A percentile compares a stretch with the other conserved stretches of the same genome.
phyloP scores from a whole-genome alignment of 2,329 filamentous ascomycete genomes.

The Neurospora sp. region DNA sequence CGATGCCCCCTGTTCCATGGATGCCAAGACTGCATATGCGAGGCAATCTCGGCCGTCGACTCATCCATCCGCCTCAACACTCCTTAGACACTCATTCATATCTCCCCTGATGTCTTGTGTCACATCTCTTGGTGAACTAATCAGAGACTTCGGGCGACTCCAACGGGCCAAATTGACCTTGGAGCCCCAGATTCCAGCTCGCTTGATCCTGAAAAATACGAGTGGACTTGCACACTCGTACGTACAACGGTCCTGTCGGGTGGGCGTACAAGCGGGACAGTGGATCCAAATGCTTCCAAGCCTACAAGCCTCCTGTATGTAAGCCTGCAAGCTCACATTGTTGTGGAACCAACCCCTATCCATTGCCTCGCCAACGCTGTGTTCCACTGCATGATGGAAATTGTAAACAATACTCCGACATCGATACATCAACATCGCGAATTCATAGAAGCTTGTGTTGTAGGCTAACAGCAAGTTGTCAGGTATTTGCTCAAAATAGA shows the following conservation, averaged over 20 bases:
- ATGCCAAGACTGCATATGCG: neutral
- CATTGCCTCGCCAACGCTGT: neutral
- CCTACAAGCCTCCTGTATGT: neutral
- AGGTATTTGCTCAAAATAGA: neutral
- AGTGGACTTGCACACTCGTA: neutral
- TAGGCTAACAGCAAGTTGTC: neutral
- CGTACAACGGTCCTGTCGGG: neutral
- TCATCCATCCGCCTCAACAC: neutral
- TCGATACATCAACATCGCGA: neutral
- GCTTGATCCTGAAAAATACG: neutral
- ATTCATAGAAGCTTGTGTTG: neutral
- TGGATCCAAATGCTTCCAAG: neutral
- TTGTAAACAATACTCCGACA: neutral
- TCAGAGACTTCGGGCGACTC: too few relatives aligned
- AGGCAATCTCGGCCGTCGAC: neutral
- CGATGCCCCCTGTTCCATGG: too few relatives aligned
- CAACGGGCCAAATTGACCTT: neutral
- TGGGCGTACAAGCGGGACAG: neutral
- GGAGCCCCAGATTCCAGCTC: neutral
- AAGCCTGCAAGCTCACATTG: neutral
- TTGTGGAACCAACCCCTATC: neutral
- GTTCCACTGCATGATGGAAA: too few relatives aligned
- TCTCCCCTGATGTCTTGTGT: neutral
- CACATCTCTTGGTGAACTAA: neutral
- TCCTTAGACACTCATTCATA: neutral